Conservation (phyloP, 352 stramenopile species). For the Pythium biforme region DNA sequence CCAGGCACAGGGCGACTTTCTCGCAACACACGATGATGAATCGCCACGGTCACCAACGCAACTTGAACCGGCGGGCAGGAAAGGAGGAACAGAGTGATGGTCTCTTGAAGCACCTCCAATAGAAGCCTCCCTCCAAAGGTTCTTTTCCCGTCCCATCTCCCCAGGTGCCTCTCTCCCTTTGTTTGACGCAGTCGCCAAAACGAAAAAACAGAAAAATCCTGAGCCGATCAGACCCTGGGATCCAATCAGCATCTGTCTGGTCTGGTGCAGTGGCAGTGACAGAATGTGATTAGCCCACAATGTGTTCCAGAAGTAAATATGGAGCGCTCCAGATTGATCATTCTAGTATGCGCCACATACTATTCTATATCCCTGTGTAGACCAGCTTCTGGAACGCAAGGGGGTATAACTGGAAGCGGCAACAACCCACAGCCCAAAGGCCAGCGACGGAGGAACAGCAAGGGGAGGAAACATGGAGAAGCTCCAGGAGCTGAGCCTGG, state of each 20-base stretch:
- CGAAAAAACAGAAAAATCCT: slow-evolving; percentile 7
- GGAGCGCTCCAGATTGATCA: slow-evolving; percentile 2
- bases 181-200: slow-evolving; percentile 22
- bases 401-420: slow-evolving; percentile 16
- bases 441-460: background rate
- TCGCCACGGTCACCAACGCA: slow-evolving; percentile 29
- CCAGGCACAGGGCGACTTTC: slow-evolving; percentile 19
- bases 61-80: slow-evolving; percentile 25
- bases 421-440: slow-evolving; percentile 3
- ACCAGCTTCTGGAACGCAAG: background rate
- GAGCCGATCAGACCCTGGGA: slow-evolving; percentile 4
- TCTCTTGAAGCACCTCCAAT: slow-evolving; percentile 16
- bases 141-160: background rate
- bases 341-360: background rate
- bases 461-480: slow-evolving; percentile 67
- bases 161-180: slow-evolving; percentile 10
- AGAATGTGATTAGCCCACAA: background rate
- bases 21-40: slow-evolving; percentile 28
- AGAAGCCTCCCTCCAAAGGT: background rate
- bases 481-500: slow-evolving; percentile 84
- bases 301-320: slow-evolving; percentile 4
- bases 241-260: background rate
- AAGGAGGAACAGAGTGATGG: slow-evolving; percentile 23
- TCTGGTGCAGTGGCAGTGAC: background rate
- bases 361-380: background rate